phyloP scores from a whole-genome alignment of 2,329 filamentous ascomycete genomes.

The Plenodomus lindquistii region DNA sequence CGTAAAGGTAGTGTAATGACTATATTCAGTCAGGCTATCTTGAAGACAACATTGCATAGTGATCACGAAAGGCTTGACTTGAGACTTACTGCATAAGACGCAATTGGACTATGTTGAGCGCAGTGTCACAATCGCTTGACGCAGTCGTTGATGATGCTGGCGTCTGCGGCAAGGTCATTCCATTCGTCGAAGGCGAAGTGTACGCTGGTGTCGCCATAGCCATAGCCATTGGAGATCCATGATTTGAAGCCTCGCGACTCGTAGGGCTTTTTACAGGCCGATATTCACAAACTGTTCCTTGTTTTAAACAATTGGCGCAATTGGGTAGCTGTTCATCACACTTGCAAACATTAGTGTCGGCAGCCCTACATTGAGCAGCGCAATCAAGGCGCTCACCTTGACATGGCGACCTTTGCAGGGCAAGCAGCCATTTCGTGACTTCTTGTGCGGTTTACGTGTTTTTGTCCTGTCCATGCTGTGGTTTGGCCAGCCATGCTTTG shows the following conservation, averaged over 20 bases:
- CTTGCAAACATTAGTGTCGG: conserved; percentile 10
- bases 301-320: conserved; percentile 39
- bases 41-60: not conserved
- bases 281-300: conserved; percentile 35
- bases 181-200: conserved; percentile 21
- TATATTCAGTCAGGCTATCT: not conserved
- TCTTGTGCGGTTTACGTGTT: conserved; percentile 34
- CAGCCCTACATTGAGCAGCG: not conserved
- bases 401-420: conserved; percentile 36
- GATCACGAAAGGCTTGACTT: not conserved
- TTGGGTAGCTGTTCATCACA: conserved; percentile 37
- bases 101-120: conserved; percentile 27
- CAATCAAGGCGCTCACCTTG: conserved; percentile 23
- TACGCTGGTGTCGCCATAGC: conserved; percentile 9
- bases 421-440: conserved; percentile 35
- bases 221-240: conserved; percentile 17
- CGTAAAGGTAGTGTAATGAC: conserved; percentile 35
- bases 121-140: not conserved
- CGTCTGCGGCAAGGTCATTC: conserved; percentile 5
- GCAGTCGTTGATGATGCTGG: not conserved
- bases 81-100: conserved; percentile 31
- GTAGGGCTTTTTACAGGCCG: conserved; percentile 10
- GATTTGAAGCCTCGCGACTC: conserved; percentile 13
- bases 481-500: no score
- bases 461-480: conserved; percentile 28